Base-by-base conservation (phyloP, 2,329 filamentous ascomycete species). In the Ascochyta clinopodiicola region DNA sequence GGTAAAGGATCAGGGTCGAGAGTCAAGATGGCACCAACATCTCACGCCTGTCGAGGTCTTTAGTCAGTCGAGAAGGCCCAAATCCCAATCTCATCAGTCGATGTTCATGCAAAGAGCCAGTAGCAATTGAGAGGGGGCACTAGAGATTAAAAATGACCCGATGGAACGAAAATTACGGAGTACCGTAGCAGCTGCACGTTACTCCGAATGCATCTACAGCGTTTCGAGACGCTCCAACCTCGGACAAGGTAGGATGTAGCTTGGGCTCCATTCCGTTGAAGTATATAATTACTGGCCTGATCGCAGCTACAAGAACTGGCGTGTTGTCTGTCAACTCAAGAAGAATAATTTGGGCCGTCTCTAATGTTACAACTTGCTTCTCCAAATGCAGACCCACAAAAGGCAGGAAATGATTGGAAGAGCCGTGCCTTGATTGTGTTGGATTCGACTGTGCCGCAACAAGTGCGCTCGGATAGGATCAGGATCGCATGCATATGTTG, bases 371-470 rank as follows among this genome's bases (percentile, higher is more conserved):
- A 13, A 15, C 12, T 13, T 31, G 12, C 29, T 10, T 34, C 19
- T 27, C 13, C 22, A 38, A 24, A 10, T 15, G 37, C 22, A 22
- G 36, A 15, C 51, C 36, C 51, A 44, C 44, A 27, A 19, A 12
- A 29, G 32, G 2, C 1, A 19, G 6, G 2, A 13, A 6, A 22
- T 40, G 3, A 44, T 54, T 48, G 39, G 44, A 32, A 15, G 25
- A 29, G 8, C 21, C 17, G 6, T 22, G 38, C 15, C 9, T 36
- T 13, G 15, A 25, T 8, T 19, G 7, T 17, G 12, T 32, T 34
- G 40, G 34, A 51, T 44, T 22, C 35, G 21, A 37, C 40, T 45
- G 48, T 45, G 48, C 48, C 40, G 42, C 48, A 45, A 8, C 15
- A 37, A 39, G 25, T 24, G 15, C n/a, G 9, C 21, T 31, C 5